Conservation (phyloP, 257 asterid genomes). For the Solanum habrochaites region DNA sequence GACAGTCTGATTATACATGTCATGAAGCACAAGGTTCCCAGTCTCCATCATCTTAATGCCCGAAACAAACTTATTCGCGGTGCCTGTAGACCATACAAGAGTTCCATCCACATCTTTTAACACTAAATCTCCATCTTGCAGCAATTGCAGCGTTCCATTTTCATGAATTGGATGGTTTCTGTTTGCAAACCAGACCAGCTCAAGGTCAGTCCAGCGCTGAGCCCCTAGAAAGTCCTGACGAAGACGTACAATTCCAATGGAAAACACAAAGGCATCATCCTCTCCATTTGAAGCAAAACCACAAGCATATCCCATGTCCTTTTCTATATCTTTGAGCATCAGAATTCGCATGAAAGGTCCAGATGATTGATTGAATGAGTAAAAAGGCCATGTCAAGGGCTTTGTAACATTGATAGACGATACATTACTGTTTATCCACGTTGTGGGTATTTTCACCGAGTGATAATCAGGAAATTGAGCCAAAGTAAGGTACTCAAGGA, state of each 20-base stretch:
- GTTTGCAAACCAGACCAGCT: slow-evolving; percentile 50
- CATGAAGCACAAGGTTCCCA: slow-evolving; percentile 30
- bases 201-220: slow-evolving; percentile 8
- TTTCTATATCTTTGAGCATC: background rate
- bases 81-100: slow-evolving; percentile 33
- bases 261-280: slow-evolving; percentile 25
- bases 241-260: slow-evolving; percentile 28
- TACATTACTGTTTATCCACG: background rate
- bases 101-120: slow-evolving; percentile 31
- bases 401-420: background rate
- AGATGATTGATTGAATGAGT: background rate
- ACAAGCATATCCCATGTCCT: slow-evolving; percentile 17
- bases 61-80: slow-evolving; percentile 11
- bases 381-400: background rate
- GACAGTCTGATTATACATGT: background rate
- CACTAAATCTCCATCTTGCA: slow-evolving; percentile 21
- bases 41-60: slow-evolving; percentile 30
- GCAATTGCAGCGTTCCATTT: slow-evolving; percentile 27
- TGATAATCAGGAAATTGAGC: background rate
- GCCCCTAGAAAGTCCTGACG: background rate
- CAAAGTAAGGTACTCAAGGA: background rate
- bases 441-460: background rate
- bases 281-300: slow-evolving; percentile 32
- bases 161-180: slow-evolving; percentile 17
- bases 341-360: background rate